These are phyloP conservation scores for Pseudopithomyces chartarum DNA, from an alignment of 2,329 filamentous ascomycete species.

Conservation along the genomic window DNA sequence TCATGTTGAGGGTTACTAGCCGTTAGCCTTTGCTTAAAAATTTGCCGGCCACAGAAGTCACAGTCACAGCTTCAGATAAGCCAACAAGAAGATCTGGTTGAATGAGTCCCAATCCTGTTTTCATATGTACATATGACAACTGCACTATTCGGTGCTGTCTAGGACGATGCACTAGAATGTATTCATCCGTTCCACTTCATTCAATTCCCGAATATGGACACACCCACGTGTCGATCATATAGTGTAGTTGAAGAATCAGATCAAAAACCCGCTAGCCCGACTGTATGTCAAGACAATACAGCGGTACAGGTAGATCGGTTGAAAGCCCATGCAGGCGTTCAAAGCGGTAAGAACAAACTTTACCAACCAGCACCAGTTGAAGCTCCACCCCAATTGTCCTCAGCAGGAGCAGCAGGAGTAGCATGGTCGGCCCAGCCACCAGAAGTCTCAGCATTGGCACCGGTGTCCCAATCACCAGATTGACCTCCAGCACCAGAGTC, in stretches of 20 bases:
- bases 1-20: too few species aligned
- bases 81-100: too few species aligned
- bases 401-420: slow-evolving; percentile 14
- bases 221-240: neutral
- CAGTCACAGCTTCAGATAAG: too few species aligned
- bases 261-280: neutral
- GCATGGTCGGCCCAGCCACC: neutral
- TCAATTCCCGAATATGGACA: neutral
- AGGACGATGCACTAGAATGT: neutral
- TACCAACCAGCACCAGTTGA: slow-evolving; percentile 9
- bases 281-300: neutral
- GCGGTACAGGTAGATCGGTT: neutral
- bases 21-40: too few species aligned
- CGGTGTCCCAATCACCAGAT: slow-evolving; percentile 21
- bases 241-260: neutral
- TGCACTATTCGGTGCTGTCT: neutral
- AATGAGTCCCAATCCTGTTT: too few species aligned
- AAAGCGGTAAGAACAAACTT: neutral
- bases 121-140: neutral
- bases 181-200: neutral
- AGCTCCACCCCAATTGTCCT: slow-evolving; percentile 1
- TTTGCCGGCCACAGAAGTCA: too few species aligned
- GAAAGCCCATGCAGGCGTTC: neutral
- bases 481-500: slow-evolving; percentile 8
- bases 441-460: slow-evolving; percentile 20